A percentile compares a stretch with the other conserved stretches of the same genome.
These are phyloP conservation scores for Bocquillonia castaneifolia DNA, from an alignment of 441 rosid species.

Conservation along the genomic window DNA sequence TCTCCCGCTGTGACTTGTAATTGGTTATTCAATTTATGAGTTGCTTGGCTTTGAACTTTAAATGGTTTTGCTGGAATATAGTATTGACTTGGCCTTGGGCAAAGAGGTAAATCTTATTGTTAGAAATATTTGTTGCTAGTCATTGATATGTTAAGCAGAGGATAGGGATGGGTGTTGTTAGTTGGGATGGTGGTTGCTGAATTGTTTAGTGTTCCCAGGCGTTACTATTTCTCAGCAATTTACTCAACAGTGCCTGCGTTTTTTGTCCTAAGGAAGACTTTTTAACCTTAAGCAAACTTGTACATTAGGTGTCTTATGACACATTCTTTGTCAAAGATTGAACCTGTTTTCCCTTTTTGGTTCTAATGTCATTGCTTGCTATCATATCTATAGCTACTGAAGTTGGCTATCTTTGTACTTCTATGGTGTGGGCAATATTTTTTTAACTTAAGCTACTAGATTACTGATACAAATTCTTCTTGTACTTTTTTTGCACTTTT, in stretches of 20 bases:
- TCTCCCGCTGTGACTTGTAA: background rate
- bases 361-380: background rate
- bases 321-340: background rate
- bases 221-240: too few species aligned
- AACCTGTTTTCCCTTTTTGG: background rate
- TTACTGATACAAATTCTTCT: background rate
- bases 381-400: background rate
- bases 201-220: background rate
- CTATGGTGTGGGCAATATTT: background rate
- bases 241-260: too few species aligned
- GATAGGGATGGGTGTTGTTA: too few species aligned
- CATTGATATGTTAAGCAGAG: background rate
- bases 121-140: background rate
- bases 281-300: background rate
- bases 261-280: too few species aligned
- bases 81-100: background rate
- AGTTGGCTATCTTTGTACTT: background rate
- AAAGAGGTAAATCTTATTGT: background rate
- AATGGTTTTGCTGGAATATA: conserved; percentile 7
- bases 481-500: background rate
- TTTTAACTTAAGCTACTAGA: background rate
- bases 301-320: background rate
- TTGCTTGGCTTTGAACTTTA: background rate
- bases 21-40: background rate
- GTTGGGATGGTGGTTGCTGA: background rate